Conservation (phyloP, 2,329 filamentous ascomycete species). For the Daldinia sp. region DNA sequence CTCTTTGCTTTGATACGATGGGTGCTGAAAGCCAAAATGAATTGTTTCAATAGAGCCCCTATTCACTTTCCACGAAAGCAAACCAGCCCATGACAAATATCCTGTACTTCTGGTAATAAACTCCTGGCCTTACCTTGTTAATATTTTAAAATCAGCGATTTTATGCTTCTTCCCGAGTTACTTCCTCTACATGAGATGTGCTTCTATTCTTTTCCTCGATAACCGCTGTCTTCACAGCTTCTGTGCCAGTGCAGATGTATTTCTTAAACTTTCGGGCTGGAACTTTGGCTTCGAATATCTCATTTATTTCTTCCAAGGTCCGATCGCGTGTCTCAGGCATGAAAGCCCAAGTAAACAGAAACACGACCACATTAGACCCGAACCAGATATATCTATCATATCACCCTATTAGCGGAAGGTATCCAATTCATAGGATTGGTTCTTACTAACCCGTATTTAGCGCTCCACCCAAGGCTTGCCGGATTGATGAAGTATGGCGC, state of each 20-base stretch:
- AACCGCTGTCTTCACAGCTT: constrained; percentile 36
- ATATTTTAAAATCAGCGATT: background rate
- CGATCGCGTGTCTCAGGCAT: constrained; percentile 47
- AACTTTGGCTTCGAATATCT: constrained; percentile 47
- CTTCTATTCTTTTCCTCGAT: constrained; percentile 31
- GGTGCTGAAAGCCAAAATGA: background rate
- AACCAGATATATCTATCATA: constrained; percentile 56
- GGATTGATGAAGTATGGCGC: constrained; percentile 60
- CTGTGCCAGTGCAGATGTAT: constrained; percentile 43
- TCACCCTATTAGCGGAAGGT: constrained; percentile 6
- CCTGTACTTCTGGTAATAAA: too few relatives aligned
- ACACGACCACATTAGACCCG: constrained; percentile 52
- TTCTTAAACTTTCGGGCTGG: constrained; percentile 46
- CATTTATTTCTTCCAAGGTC: constrained; percentile 48
- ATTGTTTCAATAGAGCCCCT: background rate
- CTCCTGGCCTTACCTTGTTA: too few relatives aligned
- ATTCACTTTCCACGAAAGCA: background rate
- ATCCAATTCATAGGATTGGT: background rate
- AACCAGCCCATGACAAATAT: background rate
- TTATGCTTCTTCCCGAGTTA: background rate
- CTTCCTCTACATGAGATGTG: constrained; percentile 11
- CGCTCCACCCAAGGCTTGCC: constrained; percentile 54
- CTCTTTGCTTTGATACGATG: background rate
- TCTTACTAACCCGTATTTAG: constrained; percentile 48
- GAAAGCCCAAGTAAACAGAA: constrained; percentile 49